Evolutionary conservation across 169 alveolate species (phyloP), one percentile per base, ranked within the genome.

Genomic region (Eimeria zaria): DNA sequence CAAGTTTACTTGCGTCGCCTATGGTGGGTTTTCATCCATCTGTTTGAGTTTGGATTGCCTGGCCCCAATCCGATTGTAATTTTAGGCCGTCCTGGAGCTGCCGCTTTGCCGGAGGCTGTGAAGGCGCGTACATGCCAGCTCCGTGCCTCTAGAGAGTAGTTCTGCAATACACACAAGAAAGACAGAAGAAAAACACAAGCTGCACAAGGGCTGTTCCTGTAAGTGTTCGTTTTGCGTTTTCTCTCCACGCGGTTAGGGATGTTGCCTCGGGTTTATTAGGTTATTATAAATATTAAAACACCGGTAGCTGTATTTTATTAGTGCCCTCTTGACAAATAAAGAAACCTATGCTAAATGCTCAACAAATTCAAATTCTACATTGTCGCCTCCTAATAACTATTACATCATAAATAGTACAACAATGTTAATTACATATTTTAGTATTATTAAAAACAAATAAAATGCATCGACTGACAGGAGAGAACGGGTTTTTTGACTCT

Each of bases 31-130:
- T 95, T 95, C 95, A 96, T 92, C 98, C 98, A 97, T 39, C 98
- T 85, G 97, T 97, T 97, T 36, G 98, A 97, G 80, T 97, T 97
- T 27, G 98, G 98, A 71, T 97, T 97, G 55, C 98, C 98, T 51
- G 96, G 95, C 62, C 98, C 98, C 58, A 97, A 73, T 16, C 98
- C 98, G 22, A 97, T 96, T 30, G 90, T 84, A 73, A 83, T 95
- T 30, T 64, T 96, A 83, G 92, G 98, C 48, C 96, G 97, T 1
- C 85, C 51, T 55, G 85, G 73, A 51, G 84, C 96, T n/a, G 90
- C 98, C 30, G 76, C 80, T 55, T 93, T 95, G 74, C 97, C 97
- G 1, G 96, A 69, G 8, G 89, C 90, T 22, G 95, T 80, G 27
- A 48, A 71, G 9, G 88, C 51, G n/a, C 97, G 89, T 41, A 67